A percentile compares a stretch with the other conserved stretches of the same genome.
Evolutionary conservation across 805 yeast species (phyloP).

Genomic region (Wickerhamomyces ciferrii): DNA sequence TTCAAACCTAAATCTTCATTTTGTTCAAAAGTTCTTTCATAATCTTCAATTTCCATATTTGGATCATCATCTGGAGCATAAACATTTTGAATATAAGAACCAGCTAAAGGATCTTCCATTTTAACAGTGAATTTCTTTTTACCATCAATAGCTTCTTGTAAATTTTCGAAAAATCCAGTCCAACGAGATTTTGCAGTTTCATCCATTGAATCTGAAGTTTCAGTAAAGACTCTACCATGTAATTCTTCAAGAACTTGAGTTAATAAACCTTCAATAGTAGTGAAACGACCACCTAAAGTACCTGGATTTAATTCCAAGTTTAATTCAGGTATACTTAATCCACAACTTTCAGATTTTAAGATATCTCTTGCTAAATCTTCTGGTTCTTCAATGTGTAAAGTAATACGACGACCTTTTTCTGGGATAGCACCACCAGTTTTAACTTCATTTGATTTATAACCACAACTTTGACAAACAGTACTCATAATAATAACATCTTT

Average conservation of each 20-base stretch:
- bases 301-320: slow-evolving; percentile 91
- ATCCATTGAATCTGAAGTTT: slow-evolving; percentile 91
- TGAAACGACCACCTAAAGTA: slow-evolving; percentile 96
- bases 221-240: slow-evolving; percentile 75
- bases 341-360: slow-evolving; percentile 91
- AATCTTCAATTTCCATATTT: slow-evolving; percentile 86
- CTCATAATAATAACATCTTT: slow-evolving; percentile 97
- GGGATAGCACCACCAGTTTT: slow-evolving; percentile 98
- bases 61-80: slow-evolving; percentile 99
- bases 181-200: slow-evolving; percentile 72
- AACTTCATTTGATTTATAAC: slow-evolving; percentile 94
- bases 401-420: slow-evolving; percentile 68
- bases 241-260: slow-evolving; percentile 88
- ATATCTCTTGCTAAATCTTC: slow-evolving; percentile 94
- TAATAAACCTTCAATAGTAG: slow-evolving; percentile 91
- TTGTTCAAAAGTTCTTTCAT: slow-evolving; percentile 82
- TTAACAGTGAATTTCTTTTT: slow-evolving; percentile 74
- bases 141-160: slow-evolving; percentile 79
- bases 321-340: slow-evolving; percentile 79
- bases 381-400: slow-evolving; percentile 69
- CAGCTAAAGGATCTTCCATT: slow-evolving; percentile 94
- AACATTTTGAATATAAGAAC: slow-evolving; percentile 95
- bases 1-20: slow-evolving; percentile 87
- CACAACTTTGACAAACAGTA: slow-evolving; percentile 88
- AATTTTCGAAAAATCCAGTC: slow-evolving; percentile 67